Percentiles rank a stretch among this genome's conserved stretches.
These are phyloP conservation scores for Furculomyces boomerangus DNA, from an alignment of 371 early-diverging fungal species.

Conservation along the genomic window DNA sequence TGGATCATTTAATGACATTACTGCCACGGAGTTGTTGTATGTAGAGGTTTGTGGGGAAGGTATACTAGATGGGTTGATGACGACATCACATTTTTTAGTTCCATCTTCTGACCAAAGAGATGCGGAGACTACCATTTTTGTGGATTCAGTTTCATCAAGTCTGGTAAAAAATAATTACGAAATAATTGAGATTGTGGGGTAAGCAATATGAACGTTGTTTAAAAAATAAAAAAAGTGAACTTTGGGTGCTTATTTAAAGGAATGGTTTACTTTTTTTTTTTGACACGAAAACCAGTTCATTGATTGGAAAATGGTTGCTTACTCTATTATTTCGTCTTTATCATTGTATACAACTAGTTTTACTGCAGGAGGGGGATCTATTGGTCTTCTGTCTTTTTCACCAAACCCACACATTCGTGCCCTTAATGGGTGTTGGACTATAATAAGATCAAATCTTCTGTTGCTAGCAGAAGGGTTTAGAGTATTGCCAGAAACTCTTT, in stretches of 20 bases:
- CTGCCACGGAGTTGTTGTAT: conserved; percentile 15
- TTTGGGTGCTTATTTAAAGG: no score
- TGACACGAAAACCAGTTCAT: not conserved
- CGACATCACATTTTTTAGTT: conserved; percentile 28
- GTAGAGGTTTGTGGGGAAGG: conserved; percentile 21
- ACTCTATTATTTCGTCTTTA: conserved; percentile 12
- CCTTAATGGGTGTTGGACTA: conserved; percentile 44
- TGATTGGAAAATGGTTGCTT: not conserved
- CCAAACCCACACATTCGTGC: conserved; percentile 49
- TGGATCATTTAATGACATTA: conserved; percentile 23
- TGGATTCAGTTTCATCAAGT: conserved; percentile 16
- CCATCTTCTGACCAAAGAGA: conserved; percentile 36
- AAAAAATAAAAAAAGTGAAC: no score
- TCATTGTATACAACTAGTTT: conserved; percentile 26
- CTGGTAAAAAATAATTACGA: no score
- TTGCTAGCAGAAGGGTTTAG: no score
- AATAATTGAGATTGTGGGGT: no score
- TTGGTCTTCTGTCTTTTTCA: conserved; percentile 49
- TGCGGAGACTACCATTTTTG: conserved; percentile 31
- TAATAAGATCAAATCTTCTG: conserved; percentile 12
- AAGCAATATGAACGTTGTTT: no score
- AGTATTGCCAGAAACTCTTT: no score
- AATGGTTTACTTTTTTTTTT: not conserved
- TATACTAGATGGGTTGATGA: conserved; percentile 32
- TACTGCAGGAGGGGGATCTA: conserved; percentile 55